Conservation (phyloP, 495 filamentous ascomycete species). For the Aspergillus leporis region DNA sequence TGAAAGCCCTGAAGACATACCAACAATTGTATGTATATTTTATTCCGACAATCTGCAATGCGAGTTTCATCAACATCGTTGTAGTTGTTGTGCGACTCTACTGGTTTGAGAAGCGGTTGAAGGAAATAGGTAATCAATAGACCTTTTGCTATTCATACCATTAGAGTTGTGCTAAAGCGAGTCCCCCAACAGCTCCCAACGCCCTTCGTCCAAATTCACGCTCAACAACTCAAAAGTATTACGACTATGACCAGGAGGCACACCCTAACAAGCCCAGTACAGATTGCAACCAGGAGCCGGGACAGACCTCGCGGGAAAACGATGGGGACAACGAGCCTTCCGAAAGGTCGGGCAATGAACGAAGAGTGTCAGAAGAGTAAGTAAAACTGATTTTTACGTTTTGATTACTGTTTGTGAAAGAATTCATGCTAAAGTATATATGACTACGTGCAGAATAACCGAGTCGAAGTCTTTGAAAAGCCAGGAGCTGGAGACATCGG, state of each 20-base stretch:
- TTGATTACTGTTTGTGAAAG: background rate
- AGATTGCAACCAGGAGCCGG: background rate
- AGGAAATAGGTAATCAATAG: slow-evolving; percentile 17
- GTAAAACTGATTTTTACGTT: background rate
- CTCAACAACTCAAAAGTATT: background rate
- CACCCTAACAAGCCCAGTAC: background rate
- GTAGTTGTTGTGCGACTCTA: slow-evolving; percentile 34
- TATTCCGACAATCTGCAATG: slow-evolving; percentile 33
- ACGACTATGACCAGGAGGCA: slow-evolving; percentile 12
- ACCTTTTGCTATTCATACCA: background rate
- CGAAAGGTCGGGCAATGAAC: background rate
- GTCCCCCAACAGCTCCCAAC: slow-evolving; percentile 8
- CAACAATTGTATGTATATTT: slow-evolving; percentile 41
- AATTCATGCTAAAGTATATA: background rate
- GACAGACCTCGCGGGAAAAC: background rate
- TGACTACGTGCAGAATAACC: background rate
- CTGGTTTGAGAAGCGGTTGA: slow-evolving; percentile 37
- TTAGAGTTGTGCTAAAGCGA: background rate
- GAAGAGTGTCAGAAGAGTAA: background rate
- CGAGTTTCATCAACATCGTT: slow-evolving; percentile 38
- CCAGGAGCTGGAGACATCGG: background rate
- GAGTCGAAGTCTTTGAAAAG: background rate
- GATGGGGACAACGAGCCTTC: background rate
- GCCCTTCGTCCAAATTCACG: slow-evolving; percentile 9
- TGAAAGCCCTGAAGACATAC: slow-evolving; percentile 39